Evolutionary conservation across 805 yeast species (phyloP).

Genomic region (Ogataea wickerhamii): DNA sequence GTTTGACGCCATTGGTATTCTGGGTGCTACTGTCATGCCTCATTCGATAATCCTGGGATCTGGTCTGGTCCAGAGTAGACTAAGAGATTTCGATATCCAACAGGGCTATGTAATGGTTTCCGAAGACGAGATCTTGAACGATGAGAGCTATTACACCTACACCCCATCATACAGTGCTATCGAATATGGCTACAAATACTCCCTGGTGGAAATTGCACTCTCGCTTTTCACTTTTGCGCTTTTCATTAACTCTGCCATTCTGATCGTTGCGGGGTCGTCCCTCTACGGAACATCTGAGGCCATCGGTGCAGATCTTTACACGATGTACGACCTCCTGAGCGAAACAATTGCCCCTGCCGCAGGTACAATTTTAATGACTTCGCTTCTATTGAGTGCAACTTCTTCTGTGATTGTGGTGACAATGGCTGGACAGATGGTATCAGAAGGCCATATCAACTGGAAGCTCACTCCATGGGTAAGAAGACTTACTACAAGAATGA

Average conservation of each 20-base stretch:
- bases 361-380: slow-evolving; percentile 79
- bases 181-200: slow-evolving; percentile 59
- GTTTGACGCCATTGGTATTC: slow-evolving; percentile 44
- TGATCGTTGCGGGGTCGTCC: slow-evolving; percentile 75
- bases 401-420: slow-evolving; percentile 88
- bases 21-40: slow-evolving; percentile 53
- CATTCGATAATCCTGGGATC: slow-evolving; percentile 48
- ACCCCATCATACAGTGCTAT: slow-evolving; percentile 68
- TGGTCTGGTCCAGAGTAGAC: slow-evolving; percentile 46
- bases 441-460: slow-evolving; percentile 85
- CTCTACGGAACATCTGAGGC: slow-evolving; percentile 57
- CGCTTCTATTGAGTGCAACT: slow-evolving; percentile 73
- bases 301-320: slow-evolving; percentile 72
- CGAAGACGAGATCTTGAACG: slow-evolving; percentile 27
- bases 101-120: slow-evolving; percentile 31
- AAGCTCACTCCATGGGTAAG: slow-evolving; percentile 75
- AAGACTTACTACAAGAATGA: slow-evolving; percentile 64
- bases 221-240: slow-evolving; percentile 75
- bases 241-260: slow-evolving; percentile 77
- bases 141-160: slow-evolving; percentile 46
- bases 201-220: slow-evolving; percentile 60
- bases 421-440: slow-evolving; percentile 83
- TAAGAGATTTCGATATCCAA: slow-evolving; percentile 42
- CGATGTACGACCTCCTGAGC: slow-evolving; percentile 60
- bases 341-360: slow-evolving; percentile 61